Evolutionary conservation across 257 asterid genomes (phyloP), one percentile per base, ranked within the genome.

Genomic region (Rubia yunnanensis): DNA sequence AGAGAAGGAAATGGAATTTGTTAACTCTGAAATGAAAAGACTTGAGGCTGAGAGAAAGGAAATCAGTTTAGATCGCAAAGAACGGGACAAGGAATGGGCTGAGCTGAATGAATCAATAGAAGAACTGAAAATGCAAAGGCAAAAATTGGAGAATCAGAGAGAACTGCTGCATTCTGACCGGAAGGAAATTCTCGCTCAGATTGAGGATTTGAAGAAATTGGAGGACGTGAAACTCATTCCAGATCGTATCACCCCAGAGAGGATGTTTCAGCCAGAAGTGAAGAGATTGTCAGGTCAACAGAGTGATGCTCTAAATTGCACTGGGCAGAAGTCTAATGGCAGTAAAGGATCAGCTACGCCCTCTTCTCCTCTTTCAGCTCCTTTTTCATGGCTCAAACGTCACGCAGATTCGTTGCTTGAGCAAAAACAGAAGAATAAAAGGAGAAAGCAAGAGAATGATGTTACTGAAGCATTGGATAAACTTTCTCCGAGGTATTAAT

Each of bases 91-190:
- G 55, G 97, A 94, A 74, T 90, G 96, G 95, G 80, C 86, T 24
- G 92, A 88, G 86, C 79, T 94, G 70, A 84, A 82, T 67, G 81
- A 57, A 32, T 85, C 88, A 7, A 86, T 90, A 34, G 92, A 88
- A 71, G 95, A 86, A 76, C 95, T 94, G 61, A 83, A 79, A 81
- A 78, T 75, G 74, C 99, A 94, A 75, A 86, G 97, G 59, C 83
- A 86, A 74, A 94, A 84, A 72, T 74, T 94, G 78, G 99, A 88
- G 86, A 88, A 88, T 74, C 97, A 94, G 78, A 82, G 99, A 79
- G 96, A 88, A 77, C 78, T 83, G 55, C 80, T 94, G 32, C 89
- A 76, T 60, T 88, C 90, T 66, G 99, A 94, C 63, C 82, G 99
- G 71, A 80, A 76, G 74, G 94, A 88, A 64, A 90, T 94, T 66